Conservation (phyloP, 192 early-diverging fungal genomes). For the Coemansia asiatica region DNA sequence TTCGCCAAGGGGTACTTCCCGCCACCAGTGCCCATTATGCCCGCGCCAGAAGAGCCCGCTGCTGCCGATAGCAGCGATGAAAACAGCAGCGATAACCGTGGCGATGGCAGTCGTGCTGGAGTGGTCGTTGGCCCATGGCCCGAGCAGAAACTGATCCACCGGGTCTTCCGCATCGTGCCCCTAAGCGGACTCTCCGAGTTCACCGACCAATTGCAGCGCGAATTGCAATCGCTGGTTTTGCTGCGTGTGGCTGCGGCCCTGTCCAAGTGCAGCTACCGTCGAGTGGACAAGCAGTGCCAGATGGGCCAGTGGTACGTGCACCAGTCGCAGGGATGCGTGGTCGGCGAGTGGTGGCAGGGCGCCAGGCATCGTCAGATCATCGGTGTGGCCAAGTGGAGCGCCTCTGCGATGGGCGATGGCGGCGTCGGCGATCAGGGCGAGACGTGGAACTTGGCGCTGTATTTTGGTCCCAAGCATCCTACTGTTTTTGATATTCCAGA, state of each 20-base stretch:
- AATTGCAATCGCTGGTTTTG: slow-evolving; percentile 43
- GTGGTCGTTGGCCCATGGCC: slow-evolving; percentile 6
- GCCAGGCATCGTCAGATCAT: slow-evolving; percentile 44
- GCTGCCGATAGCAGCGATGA: background rate
- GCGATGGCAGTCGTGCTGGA: background rate
- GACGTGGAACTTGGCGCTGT: slow-evolving; percentile 30
- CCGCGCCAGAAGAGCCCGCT: background rate
- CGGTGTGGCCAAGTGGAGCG: slow-evolving; percentile 39
- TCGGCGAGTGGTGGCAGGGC: slow-evolving; percentile 50
- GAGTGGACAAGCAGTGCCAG: slow-evolving; percentile 18
- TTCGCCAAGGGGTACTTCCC: slow-evolving; percentile 47
- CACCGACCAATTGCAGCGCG: slow-evolving; percentile 44
- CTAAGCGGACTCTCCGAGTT: slow-evolving; percentile 33
- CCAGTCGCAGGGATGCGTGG: slow-evolving; percentile 53
- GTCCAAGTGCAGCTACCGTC: slow-evolving; percentile 21
- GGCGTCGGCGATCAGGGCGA: background rate
- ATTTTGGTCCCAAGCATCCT: slow-evolving; percentile 52
- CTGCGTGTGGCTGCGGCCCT: slow-evolving; percentile 43
- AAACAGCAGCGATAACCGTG: no score
- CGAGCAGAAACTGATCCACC: slow-evolving; percentile 37
- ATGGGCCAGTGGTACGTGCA: slow-evolving; percentile 54
- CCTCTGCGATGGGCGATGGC: background rate
- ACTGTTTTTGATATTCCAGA: slow-evolving; percentile 20
- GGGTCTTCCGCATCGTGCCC: slow-evolving; percentile 49
- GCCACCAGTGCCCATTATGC: slow-evolving; percentile 5